Evolutionary conservation across 2,329 filamentous ascomycete genomes (phyloP).

Genomic region (Pezicula rhizophila): DNA sequence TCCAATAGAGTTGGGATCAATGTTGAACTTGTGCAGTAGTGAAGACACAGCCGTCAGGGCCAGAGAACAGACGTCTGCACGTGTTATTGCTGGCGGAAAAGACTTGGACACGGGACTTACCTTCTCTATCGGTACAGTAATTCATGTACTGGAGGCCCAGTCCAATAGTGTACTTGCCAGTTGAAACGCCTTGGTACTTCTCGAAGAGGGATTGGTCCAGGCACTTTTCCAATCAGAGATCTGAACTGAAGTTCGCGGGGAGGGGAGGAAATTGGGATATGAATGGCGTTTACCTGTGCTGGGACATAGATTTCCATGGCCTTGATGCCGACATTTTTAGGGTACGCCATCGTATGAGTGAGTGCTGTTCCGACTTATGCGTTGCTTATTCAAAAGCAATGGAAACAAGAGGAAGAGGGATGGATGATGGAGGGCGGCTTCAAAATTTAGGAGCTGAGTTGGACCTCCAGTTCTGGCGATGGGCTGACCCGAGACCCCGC

Average conservation of each 20-base stretch:
- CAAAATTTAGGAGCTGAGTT: too few species aligned
- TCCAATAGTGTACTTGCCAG: slow-evolving; percentile 81
- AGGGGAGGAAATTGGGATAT: slow-evolving; percentile 8
- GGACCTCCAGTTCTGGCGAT: too few species aligned
- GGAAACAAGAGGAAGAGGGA: too few species aligned
- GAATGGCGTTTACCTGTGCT: slow-evolving; percentile 54
- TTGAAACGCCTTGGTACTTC: slow-evolving; percentile 71
- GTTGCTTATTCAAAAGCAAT: too few species aligned
- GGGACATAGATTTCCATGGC: slow-evolving; percentile 83
- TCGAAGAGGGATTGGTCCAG: slow-evolving; percentile 74
- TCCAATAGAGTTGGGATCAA: slow-evolving; percentile 68
- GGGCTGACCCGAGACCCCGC: too few species aligned
- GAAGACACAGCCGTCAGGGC: slow-evolving; percentile 69
- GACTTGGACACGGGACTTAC: slow-evolving; percentile 21
- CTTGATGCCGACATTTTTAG: slow-evolving; percentile 82
- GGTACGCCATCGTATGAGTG: slow-evolving; percentile 20
- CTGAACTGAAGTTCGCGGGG: background rate
- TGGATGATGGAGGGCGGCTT: too few species aligned
- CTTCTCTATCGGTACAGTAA: slow-evolving; percentile 79
- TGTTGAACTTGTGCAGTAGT: slow-evolving; percentile 71
- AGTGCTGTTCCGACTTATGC: too few species aligned
- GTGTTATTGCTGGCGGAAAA: background rate
- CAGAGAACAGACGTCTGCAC: slow-evolving; percentile 71
- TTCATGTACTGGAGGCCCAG: slow-evolving; percentile 82
- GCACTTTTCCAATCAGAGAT: slow-evolving; percentile 45